Base-by-base conservation (phyloP, 305 asterid genomes). In the Solanum hybrid region DNA sequence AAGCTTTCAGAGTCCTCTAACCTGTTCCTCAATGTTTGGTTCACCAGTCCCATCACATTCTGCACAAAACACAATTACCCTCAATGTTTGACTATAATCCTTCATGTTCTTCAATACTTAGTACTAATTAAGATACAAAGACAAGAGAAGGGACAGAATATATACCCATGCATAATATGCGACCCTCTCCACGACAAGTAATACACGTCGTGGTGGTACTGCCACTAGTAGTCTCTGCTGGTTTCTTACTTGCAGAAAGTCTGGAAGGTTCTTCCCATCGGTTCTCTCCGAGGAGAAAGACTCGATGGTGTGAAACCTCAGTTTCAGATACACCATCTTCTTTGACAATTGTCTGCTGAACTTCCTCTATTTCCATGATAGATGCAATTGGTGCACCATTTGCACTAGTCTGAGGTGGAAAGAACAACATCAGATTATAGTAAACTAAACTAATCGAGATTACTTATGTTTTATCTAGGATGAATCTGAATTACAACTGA, bases 1-100 rank as follows among this genome's bases (percentile, higher is more conserved):
- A 27, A 13, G 69, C 5, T 82, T 80, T 82, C 87, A 27, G 27
- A 42, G 40, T 46, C 40, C 36, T 82, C 87, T 29, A 82, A 96
- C 99, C 99, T 95, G 99, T 90, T 91, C 93, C 92, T 97, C 99
- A 78, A 97, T 88, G 86, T 97, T 97, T 69, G 98, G 99, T 94
- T 96, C 99, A 40, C 99, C 99, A 86, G 96, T 95, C 88, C 99
- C 99, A 89, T 97, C 99, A 89, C 99, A 97, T 91, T 97, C 99
- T 97, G 96, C 92, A 91, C 12, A 88, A 88, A n/a, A 73, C 37
- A 40, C 46, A 31, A 7, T 17, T 34, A 64, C 73, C 73, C 29
- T 64, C 73, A 64, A 46, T 36, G 87, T 82, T 46, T 82, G 87
- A 46, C 87, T 2, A 81, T 46, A 29, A 31, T 17, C 31, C 6